Evolutionary conservation across 225 moss, liverwort and hornwort species (phyloP), one percentile per base, ranked within the genome.

Genomic region (Asterella californica): DNA sequence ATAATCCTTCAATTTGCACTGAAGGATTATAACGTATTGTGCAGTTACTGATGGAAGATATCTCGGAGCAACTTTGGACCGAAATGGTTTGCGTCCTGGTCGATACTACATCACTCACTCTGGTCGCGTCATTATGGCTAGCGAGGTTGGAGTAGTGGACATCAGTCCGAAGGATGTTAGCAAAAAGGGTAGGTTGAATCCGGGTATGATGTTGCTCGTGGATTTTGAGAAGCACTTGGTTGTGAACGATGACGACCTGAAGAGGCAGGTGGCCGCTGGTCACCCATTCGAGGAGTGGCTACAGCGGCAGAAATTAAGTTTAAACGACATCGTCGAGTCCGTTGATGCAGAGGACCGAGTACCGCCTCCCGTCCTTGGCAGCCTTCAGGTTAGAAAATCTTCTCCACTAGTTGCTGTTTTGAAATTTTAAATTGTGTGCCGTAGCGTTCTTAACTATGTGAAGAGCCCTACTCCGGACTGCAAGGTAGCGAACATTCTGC

Each of bases 171-270:
- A 74, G 68, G 92, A 94, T 61, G 91, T 94, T 55, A 87, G 81
- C 22, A 85, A 87, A 38, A 94, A 94, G 82, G 94, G 94, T 22
- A 91, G 94, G 60, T 76, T 94, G 76, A 78, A 83, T 86, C 92
- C 92, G 66, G 94, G 94, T 30, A 92, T 91, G 92, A 94, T 94
- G 91, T 87, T 92, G 70, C 88, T 94, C 76, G 92, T 92, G 74
- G 94, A 94, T 82, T 94, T 94, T 59, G 87, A 88, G 62, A 89
- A 92, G 47, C 91, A 94, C 80, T 85, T 87, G 72, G 91, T 94
- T 14, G 91, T 94, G 52, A 90, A 91, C 82, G 92, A 92, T 77
- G 81, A 76, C 66, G 89, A 94, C 75, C 79, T 94, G 18, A 94
- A 94, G 86, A 87, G 87, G 81, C 69, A 82, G 67, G 91, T 92